Evolutionary conservation across 495 filamentous ascomycete species (phyloP), one percentile per base, ranked within the genome.

Genomic region (Pseudotulostoma volvatum): DNA sequence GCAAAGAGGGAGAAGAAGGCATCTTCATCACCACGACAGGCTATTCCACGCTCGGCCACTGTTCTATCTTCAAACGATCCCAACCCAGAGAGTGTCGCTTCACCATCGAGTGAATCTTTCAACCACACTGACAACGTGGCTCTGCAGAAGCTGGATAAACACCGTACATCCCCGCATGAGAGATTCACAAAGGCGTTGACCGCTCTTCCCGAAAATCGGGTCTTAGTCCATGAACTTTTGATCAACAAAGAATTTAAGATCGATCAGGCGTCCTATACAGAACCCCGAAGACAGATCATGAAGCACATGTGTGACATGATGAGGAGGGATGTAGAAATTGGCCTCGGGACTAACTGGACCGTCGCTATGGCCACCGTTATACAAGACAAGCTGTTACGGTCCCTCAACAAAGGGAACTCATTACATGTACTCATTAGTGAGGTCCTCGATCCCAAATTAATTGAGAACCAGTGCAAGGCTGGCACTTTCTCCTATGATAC

Each of bases 401-500:
- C 94, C 9, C 70, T 96, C 15, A 77, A 72, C 41, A 73, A 77
- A 1, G 81, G 79, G 0, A 85, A 84, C 48, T 76, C 81, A 11
- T 78, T 94, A 56, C 69, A 96, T 49, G 76, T 71, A 1, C 66
- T 87, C 19, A 86, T 97, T 41, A 78, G 78, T 18, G 88, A 94
- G 44, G 74, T 79, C 5, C 71, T 96, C 13, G 92, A 96, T 46
- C 76, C 76, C 2, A 74, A 82, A 11, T 61, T 84, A 34, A 77
- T 94, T 30, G 63, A 71, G 28, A 73, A 70, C 30, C 84, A 95
- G 48, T 84, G 85, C 45, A 65, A 68, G 19, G 74, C 72, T 34
- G 87, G 90, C 9, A 71, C 74, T 34, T 97, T 96, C 54, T 94
- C 92, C 0, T 94, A 95, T 53, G 79, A 88, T 46, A 77, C 73